Evolutionary conservation across 2,329 filamentous ascomycete genomes (phyloP), one percentile per base, ranked within the genome.

Genomic region (Colletotrichum sp.): DNA sequence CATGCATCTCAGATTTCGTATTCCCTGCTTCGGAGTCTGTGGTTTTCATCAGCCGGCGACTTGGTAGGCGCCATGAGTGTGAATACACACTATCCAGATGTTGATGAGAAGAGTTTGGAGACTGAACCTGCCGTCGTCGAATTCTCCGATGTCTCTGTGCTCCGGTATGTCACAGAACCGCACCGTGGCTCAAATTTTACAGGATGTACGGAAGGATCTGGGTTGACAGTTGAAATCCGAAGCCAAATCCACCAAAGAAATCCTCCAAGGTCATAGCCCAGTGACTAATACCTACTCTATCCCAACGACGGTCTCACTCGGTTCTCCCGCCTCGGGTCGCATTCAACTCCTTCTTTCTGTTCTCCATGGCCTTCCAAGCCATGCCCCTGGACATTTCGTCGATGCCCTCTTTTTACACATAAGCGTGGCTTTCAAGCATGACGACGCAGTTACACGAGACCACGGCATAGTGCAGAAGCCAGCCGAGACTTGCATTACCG

Each of bases 71-170:
- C 1, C 43, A 6, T 52, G 10, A 52, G 43, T 8, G n/a, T 21
- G 43, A 13, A 21, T 52, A 0, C 43, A 52, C 18, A 48, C 18
- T n/a, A 7, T 48, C 38, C 38, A 3, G 5, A 2, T 12, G 38
- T 10, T 6, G 3, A 12, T n/a, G 5, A 10, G 5, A 2, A 9
- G 3, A 43, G 3, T n/a, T 10, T 6, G 5, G 1, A n/a, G 18
- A 43, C 10, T 6, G 3, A 43, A 43, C 0, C 8, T 43, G 38
- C 9, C 38, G 38, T n/a, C 38, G 18, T 43, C 38, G 38, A 43
- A 43, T 43, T 10, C 5, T 43, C 18, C 18, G 36, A 5, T 43
- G 38, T 48, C 18, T 48, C 18, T 5, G 5, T n/a, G 38, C 38
- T 12, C 18, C 9, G 43, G 10, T 52, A 52, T 8, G n/a, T 21